These are phyloP conservation scores for Hypoxylon cercidicola DNA, from an alignment of 495 filamentous ascomycete species.

Conservation along the genomic window DNA sequence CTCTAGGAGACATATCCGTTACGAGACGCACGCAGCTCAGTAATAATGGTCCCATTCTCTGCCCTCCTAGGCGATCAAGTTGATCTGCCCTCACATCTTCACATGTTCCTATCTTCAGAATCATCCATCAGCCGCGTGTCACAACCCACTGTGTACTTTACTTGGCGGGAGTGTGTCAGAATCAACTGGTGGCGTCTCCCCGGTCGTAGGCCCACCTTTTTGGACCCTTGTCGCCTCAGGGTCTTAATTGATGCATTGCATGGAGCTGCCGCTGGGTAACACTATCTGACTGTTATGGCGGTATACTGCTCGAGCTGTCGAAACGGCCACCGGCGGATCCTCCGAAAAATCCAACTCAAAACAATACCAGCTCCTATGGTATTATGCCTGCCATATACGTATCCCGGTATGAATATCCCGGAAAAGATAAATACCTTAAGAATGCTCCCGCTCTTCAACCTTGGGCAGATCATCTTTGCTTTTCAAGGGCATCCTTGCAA, in stretches of 20 bases:
- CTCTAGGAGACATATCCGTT: slow-evolving; percentile 11
- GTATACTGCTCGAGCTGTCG: background rate
- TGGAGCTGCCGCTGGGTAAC: slow-evolving; percentile 17
- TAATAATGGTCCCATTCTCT: slow-evolving; percentile 13
- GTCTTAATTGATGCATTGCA: slow-evolving; percentile 31
- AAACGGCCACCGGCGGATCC: background rate
- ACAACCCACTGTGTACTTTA: slow-evolving; percentile 2
- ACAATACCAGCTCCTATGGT: background rate
- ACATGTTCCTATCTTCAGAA: slow-evolving; percentile 16
- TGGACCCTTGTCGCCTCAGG: slow-evolving; percentile 27
- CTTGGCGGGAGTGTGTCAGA: slow-evolving; percentile 6
- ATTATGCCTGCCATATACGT: background rate
- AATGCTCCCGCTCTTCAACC: slow-evolving; percentile 31
- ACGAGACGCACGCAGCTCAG: slow-evolving; percentile 1
- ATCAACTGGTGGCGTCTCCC: slow-evolving; percentile 21
- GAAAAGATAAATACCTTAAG: slow-evolving; percentile 29
- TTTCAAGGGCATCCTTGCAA: slow-evolving; percentile 30
- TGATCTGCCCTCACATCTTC: background rate
- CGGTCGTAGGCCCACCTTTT: slow-evolving; percentile 3
- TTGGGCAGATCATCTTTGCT: slow-evolving; percentile 26
- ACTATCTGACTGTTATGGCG: background rate
- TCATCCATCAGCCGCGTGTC: slow-evolving; percentile 12
- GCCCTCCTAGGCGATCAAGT: background rate
- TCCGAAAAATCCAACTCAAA: background rate
- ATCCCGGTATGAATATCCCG: background rate